A percentile compares a stretch with the other conserved stretches of the same genome.
Conservation (phyloP, 2,329 filamentous ascomycete genomes). For the Conoideocrella luteorostrata region DNA sequence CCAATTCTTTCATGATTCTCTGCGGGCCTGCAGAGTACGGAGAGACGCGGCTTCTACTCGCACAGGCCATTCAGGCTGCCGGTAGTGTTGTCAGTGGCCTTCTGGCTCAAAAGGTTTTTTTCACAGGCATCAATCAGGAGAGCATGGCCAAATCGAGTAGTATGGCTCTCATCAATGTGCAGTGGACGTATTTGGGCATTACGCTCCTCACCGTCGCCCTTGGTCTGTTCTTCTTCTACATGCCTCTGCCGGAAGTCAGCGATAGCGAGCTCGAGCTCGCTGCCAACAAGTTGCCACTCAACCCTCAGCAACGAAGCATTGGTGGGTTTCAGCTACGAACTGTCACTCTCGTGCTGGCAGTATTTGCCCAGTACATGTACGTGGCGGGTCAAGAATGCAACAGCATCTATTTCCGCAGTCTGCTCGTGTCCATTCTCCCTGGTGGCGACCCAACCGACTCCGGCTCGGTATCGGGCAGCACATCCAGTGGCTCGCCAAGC, state of each 20-base stretch:
- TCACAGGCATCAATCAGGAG: constrained; percentile 46
- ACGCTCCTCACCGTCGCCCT: constrained; percentile 67
- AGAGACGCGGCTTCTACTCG: constrained; percentile 67
- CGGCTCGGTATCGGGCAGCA: constrained; percentile 16
- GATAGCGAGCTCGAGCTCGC: constrained; percentile 48
- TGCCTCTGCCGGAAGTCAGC: constrained; percentile 56
- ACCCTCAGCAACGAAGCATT: constrained; percentile 41
- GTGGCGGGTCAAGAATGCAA: constrained; percentile 66
- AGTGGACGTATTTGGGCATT: constrained; percentile 81
- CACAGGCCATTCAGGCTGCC: constrained; percentile 71
- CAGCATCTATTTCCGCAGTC: constrained; percentile 52
- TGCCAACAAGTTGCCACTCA: constrained; percentile 40
- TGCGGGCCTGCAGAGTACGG: constrained; percentile 69
- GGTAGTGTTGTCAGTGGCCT: constrained; percentile 67
- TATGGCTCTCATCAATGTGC: constrained; percentile 61
- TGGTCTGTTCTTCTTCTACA: constrained; percentile 62
- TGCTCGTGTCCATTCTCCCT: constrained; percentile 38
- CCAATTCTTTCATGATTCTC: constrained; percentile 66
- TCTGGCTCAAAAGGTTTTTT: constrained; percentile 69
- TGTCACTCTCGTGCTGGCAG: constrained; percentile 59
- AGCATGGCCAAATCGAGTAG: constrained; percentile 16
- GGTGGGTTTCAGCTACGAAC: constrained; percentile 49
- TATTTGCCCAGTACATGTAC: constrained; percentile 73
- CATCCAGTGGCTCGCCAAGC: constrained; percentile 19
- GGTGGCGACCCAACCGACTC: constrained; percentile 14